Base-by-base conservation (phyloP, 805 yeast species). In the Candida succiphila region DNA sequence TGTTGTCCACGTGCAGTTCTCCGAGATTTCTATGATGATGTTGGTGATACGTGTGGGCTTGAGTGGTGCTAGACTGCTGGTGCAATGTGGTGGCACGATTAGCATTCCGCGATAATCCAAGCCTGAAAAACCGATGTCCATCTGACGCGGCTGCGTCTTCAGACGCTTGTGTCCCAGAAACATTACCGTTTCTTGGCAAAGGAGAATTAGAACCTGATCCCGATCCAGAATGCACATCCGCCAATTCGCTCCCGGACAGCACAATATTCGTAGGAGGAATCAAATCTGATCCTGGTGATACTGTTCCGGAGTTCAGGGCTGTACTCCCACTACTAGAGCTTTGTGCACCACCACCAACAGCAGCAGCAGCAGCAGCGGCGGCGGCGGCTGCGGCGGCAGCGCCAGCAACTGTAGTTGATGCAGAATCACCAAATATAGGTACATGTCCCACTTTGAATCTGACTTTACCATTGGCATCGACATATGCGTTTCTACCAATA, bases 391-490 rank as follows among this genome's bases (percentile, higher is more conserved):
- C n/a, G n/a, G n/a, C n/a, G n/a, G n/a, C n/a, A n/a, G 8, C 7
- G 30, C 23, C 20, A 28, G n/a, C 21, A 16, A 21, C 7, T 13
- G 24, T 12, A 18, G 17, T 9, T 17, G 17, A 25, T 29, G 25
- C 18, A 15, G 14, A 26, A 15, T 26, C 12, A 5, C 7, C 22
- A 17, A n/a, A 21, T n/a, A 17, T 15, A 15, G 18, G 29, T 9
- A 7, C 17, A 7, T 33, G 41, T 7, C 49, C 52, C 4, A 46
- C 29, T 31, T 42, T 42, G 30, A 49, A 45, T 17, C 49, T 39
- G 10, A 49, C 45, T 21, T 38, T 44, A n/a, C 56, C 56, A 7
- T 30, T 29, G 8, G 42, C 36, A 30, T 49, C 52, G 19, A 46
- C 35, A 22, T 46, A 43, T 7, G 45, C 54, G 19, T 42, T 42